Conservation (phyloP, 2,329 filamentous ascomycete genomes). For the Monilinia aucupariae region DNA sequence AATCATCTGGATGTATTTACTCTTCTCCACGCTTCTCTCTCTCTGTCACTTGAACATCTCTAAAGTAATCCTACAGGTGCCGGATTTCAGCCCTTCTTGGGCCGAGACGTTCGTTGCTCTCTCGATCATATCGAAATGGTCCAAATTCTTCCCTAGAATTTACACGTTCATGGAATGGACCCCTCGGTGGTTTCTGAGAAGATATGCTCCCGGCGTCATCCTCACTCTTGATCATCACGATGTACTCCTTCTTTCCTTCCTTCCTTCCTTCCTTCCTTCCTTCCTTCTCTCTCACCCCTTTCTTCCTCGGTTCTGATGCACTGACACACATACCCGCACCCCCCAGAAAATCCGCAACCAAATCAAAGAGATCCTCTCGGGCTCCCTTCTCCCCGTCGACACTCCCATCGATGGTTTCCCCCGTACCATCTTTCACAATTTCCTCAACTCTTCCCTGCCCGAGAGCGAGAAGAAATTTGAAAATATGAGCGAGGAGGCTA, state of each 20-base stretch:
- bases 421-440: slow-evolving; percentile 23
- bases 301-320: rapidly evolving
- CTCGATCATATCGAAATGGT: not conserved
- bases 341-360: slow-evolving; percentile 16
- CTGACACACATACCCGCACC: not conserved
- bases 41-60: not conserved
- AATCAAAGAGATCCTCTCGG: slow-evolving; percentile 5
- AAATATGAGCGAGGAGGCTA: slow-evolving; percentile 25
- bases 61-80: not conserved
- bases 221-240: not conserved
- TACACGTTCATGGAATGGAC: not conserved
- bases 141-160: not conserved
- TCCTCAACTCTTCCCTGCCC: slow-evolving; percentile 22
- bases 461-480: slow-evolving; percentile 20
- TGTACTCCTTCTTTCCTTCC: not conserved
- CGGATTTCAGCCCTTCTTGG: slow-evolving; percentile 26
- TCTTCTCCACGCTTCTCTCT: too few species aligned
- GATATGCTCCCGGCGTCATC: not conserved
- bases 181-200: not conserved
- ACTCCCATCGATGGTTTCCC: slow-evolving; percentile 4
- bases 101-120: not conserved
- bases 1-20: slow-evolving; percentile 3
- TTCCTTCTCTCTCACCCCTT: not conserved
- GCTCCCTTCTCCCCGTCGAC: slow-evolving; percentile 9
- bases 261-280: too few species aligned